These are phyloP conservation scores for Tetrapisispora arboricola DNA, from an alignment of 805 yeast genomes.

Conservation along the genomic window DNA sequence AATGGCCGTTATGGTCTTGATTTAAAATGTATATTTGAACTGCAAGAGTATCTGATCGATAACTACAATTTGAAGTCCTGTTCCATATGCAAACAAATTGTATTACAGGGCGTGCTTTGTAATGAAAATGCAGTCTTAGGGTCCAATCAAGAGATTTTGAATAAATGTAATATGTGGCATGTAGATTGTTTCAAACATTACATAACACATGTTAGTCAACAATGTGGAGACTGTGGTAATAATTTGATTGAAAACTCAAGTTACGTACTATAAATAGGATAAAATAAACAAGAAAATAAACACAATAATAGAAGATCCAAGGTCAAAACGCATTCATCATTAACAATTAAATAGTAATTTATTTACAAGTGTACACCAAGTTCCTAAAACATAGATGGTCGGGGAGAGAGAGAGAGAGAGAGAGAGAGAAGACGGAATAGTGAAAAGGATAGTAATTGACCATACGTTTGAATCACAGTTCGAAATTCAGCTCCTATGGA, in stretches of 20 bases:
- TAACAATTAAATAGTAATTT: too few relatives aligned
- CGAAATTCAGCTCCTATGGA: too few relatives aligned
- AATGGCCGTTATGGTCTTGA: conserved; percentile 22
- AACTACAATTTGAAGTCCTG: conserved; percentile 15
- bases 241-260: conserved; percentile 14
- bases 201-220: conserved; percentile 17
- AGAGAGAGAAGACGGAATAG: too few relatives aligned
- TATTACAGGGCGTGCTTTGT: conserved; percentile 21
- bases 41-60: conserved; percentile 16
- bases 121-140: conserved; percentile 2
- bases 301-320: too few relatives aligned
- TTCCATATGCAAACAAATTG: conserved; percentile 15
- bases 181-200: conserved; percentile 25
- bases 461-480: too few relatives aligned
- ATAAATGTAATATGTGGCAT: conserved; percentile 17
- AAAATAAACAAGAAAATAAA: not conserved
- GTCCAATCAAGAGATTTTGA: not conserved
- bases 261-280: conserved; percentile 13
- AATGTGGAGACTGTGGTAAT: conserved; percentile 13
- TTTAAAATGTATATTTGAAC: conserved; percentile 17
- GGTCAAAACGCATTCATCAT: too few relatives aligned
- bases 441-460: too few relatives aligned
- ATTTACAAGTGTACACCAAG: too few relatives aligned
- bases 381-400: too few relatives aligned
- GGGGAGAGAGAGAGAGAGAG: not conserved